A percentile compares a stretch with the other conserved stretches of the same genome.
phyloP scores from a whole-genome alignment of 331 rosid genomes.

The Malus hybrid region DNA sequence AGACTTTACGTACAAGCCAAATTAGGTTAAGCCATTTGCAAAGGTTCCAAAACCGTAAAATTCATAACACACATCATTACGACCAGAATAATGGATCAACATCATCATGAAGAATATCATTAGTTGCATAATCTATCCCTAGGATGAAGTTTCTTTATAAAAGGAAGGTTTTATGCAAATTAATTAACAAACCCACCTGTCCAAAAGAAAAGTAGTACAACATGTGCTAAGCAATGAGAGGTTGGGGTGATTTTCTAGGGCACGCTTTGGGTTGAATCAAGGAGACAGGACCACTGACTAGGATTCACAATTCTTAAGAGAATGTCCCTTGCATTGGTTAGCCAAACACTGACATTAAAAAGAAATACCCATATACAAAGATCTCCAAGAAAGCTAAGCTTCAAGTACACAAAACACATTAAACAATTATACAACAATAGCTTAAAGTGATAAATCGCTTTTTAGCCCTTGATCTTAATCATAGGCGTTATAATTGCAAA shows the following conservation, averaged over 20 bases:
- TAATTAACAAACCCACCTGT: conserved; percentile 24
- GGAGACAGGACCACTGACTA: conserved; percentile 76
- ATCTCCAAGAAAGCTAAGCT: conserved; percentile 40
- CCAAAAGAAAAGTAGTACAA: conserved; percentile 27
- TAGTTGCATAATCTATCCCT: conserved; percentile 29
- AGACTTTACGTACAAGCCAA: neutral
- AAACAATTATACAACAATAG: conserved; percentile 21
- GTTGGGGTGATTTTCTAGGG: conserved; percentile 65
- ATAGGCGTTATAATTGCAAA: conserved; percentile 47
- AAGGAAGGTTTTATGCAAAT: conserved; percentile 4
- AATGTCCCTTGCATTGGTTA: conserved; percentile 67
- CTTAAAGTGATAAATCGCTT: conserved; percentile 31
- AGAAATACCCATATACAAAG: neutral
- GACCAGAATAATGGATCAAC: neutral
- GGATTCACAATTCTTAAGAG: conserved; percentile 53
- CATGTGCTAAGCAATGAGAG: conserved; percentile 79
- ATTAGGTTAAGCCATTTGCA: neutral
- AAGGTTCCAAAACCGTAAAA: neutral
- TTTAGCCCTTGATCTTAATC: conserved; percentile 72
- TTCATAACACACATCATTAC: conserved; percentile 14
- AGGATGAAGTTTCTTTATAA: conserved; percentile 6
- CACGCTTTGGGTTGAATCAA: conserved; percentile 92
- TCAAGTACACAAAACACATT: conserved; percentile 26
- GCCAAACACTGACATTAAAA: conserved; percentile 15
- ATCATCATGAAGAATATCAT: conserved; percentile 66